Percentiles rank a stretch among this genome's conserved stretches.
phyloP scores from a whole-genome alignment of 2,329 filamentous ascomycete species.

The Fusarium bulbicola region DNA sequence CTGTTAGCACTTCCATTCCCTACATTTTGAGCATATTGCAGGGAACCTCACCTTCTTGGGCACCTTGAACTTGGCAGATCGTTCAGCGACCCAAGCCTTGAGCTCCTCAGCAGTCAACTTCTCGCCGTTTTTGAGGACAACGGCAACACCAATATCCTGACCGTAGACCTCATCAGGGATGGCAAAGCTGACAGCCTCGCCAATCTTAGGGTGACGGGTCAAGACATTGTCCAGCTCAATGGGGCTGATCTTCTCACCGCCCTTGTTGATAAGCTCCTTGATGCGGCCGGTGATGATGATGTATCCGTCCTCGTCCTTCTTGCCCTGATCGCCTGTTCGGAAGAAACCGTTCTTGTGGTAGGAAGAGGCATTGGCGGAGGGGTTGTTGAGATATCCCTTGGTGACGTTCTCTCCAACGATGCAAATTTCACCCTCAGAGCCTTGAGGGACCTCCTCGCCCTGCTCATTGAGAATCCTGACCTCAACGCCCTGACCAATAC shows the following conservation, averaged over 20 bases:
- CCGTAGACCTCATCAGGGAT: slow-evolving; percentile 85
- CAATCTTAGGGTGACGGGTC: slow-evolving; percentile 74
- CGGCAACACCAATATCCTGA: slow-evolving; percentile 80
- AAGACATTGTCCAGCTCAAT: slow-evolving; percentile 89
- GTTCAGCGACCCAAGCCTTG: slow-evolving; percentile 73
- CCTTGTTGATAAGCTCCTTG: slow-evolving; percentile 93
- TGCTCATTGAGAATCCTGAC: slow-evolving; percentile 78
- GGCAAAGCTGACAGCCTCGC: slow-evolving; percentile 85
- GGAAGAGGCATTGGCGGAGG: slow-evolving; percentile 75
- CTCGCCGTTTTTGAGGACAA: slow-evolving; percentile 75
- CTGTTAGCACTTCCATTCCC: not conserved
- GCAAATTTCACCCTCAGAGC: slow-evolving; percentile 82
- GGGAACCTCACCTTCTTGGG: slow-evolving; percentile 75
- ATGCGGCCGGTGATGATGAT: slow-evolving; percentile 89
- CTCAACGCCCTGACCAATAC: slow-evolving; percentile 84
- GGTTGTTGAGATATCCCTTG: slow-evolving; percentile 85
- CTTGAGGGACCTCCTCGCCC: slow-evolving; percentile 74
- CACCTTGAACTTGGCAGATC: slow-evolving; percentile 84
- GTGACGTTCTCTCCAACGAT: slow-evolving; percentile 86
- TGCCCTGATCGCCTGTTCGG: slow-evolving; percentile 87
- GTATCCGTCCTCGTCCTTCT: slow-evolving; percentile 81
- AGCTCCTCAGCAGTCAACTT: slow-evolving; percentile 67
- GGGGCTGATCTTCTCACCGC: slow-evolving; percentile 88
- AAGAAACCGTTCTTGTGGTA: slow-evolving; percentile 84
- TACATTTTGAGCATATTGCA: not conserved